Base-by-base conservation (phyloP, 2,329 filamentous ascomycete species). In the Phyllosticta citriasiana region DNA sequence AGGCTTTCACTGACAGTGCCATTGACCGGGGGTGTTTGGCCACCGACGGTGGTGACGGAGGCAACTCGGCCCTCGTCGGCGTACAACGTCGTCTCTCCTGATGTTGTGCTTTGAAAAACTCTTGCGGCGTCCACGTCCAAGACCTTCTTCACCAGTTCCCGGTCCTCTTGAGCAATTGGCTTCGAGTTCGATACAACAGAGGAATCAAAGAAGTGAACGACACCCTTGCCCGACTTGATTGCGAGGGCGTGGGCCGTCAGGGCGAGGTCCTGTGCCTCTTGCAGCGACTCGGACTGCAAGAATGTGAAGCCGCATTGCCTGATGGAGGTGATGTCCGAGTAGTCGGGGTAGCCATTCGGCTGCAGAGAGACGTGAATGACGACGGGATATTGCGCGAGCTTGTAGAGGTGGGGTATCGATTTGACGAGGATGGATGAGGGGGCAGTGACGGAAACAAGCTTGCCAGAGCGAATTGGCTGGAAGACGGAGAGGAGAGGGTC, bases 121-220 rank as follows among this genome's bases (percentile, higher is more conserved):
- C 84, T 83, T 35, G 87, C 86, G 63, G 84, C 83, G 68, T 89
- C 86, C 53, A 91, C 74, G 68, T 91, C 87, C 60, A 99, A 76
- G 40, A 96, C 76, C 57, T 84, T 81, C 64, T 84, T 83, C 4
- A 96, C 82, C 59, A 92, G 75, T 40, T 85, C 80, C 14, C 78
- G 72, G 70, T 90, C 83, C 75, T 96, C 93, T 33, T 82, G 75
- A 5, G 80, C 73, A 66, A 97, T 89, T 12, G 88, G 80, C 68
- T 84, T 82, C 69, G 92, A 88, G 62, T 85, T 79, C 50, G 82
- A 79, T 27, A 87, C 88, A 63, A 88, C 88, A 59, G 82, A 83
- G 24, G 91, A 83, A 71, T 93, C 89, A 75, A 97, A 99, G 82
- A 99, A 99, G 78, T 99, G 94, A 65, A 99, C 85, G n/a, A 99